Conservation (phyloP, 1,139 yeast species). For the Candida tropicalis region DNA sequence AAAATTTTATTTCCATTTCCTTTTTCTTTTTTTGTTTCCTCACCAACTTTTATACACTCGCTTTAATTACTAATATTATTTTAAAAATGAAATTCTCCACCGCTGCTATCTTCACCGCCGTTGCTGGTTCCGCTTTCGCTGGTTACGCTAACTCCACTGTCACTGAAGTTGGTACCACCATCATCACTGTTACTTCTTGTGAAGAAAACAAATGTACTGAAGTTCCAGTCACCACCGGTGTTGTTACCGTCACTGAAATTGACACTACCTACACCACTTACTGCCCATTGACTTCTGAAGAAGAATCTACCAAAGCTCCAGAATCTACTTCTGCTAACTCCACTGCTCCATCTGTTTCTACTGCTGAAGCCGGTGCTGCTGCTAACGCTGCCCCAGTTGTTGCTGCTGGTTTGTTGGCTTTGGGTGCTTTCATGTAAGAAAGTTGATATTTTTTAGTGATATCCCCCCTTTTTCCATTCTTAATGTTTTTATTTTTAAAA, state of each 20-base stretch:
- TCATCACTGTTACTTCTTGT: constrained; percentile 55
- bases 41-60: constrained; percentile 8
- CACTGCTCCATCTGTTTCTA: constrained; percentile 23
- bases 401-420: constrained; percentile 24
- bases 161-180: constrained; percentile 28
- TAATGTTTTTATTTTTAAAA: constrained; percentile 5
- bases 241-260: constrained; percentile 30
- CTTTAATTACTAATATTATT: background rate
- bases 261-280: constrained; percentile 35
- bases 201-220: constrained; percentile 33
- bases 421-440: constrained; percentile 17
- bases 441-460: background rate
- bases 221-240: constrained; percentile 36
- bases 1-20: constrained; percentile 3
- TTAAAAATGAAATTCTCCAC: constrained; percentile 35
- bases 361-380: constrained; percentile 19
- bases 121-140: constrained; percentile 9
- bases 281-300: constrained; percentile 27
- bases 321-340: constrained; percentile 27
- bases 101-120: constrained; percentile 22
- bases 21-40: constrained; percentile 3
- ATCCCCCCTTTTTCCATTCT: constrained; percentile 11
- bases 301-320: constrained; percentile 18
- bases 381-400: constrained; percentile 21
- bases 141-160: constrained; percentile 28